Base-by-base conservation (phyloP, 305 asterid genomes). In the Plantago coronopus region DNA sequence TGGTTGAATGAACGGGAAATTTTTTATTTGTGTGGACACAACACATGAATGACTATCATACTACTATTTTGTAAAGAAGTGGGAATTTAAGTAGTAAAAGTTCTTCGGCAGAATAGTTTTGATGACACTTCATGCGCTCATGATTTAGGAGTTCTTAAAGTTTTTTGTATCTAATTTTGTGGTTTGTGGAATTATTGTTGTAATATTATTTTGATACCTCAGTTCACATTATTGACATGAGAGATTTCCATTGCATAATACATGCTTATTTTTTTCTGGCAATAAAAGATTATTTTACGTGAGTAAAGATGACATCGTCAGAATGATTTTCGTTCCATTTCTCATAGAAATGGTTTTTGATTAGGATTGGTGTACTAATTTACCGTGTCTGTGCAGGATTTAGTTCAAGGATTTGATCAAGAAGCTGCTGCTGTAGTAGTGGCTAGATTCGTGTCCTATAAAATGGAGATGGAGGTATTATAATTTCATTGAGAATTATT, bases 371-470 rank as follows among this genome's bases (percentile, higher is more conserved):
- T n/a, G 38, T 56, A 57, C 64, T 65, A 50, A 62, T 25, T 65
- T 58, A 37, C 71, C 65, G 59, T 54, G n/a, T 66, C 44, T 66
- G 42, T 70, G 74, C 95, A 94, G 99, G 97, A 85, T 69, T 74
- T 94, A 66, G 78, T 87, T 72, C 95, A 82, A 72, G 99, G 99
- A 71, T 94, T 94, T 81, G 99, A 94, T 78, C 97, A 94, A 74
- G 99, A 94, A 77, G 86, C 79, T 73, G 96, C 97, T 81, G 95
- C 99, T 49, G 97, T 94, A 15, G 94, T 85, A 23, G 72, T 90
- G 81, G 97, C 96, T 72, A 86, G 99, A 81, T 77, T 85, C 47
- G 94, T 87, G 74, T 94, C 99, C 60, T 79, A 85, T 74, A 93
- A 93, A 78, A 93, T 93, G 97, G 99, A 89, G 75, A 75, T 65